Percentiles rank a stretch among this genome's conserved stretches.
These are phyloP conservation scores for Metschnikowia proteae DNA, from an alignment of 805 yeast genomes.

Conservation along the genomic window DNA sequence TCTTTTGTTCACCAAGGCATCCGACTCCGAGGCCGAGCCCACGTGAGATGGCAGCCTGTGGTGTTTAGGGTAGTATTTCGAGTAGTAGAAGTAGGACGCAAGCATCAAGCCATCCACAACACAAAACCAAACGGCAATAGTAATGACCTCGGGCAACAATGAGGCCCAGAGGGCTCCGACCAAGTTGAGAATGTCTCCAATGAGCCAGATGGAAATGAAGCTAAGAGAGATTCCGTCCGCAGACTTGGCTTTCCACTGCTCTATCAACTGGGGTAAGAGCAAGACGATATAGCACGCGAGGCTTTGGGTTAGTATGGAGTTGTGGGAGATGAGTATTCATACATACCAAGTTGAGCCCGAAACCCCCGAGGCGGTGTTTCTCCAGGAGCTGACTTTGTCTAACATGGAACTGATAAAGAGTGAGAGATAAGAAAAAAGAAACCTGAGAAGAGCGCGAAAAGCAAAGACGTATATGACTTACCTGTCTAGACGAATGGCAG, in stretches of 20 bases:
- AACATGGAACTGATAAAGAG: slow-evolving; percentile 5
- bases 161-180: slow-evolving; percentile 68
- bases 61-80: slow-evolving; percentile 40
- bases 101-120: slow-evolving; percentile 63
- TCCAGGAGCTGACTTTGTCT: slow-evolving; percentile 15
- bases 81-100: slow-evolving; percentile 55
- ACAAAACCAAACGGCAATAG: slow-evolving; percentile 74
- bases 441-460: slow-evolving; percentile 4
- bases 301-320: slow-evolving; percentile 22
- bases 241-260: slow-evolving; percentile 71
- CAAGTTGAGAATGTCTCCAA: slow-evolving; percentile 68
- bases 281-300: slow-evolving; percentile 79
- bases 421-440: slow-evolving; percentile 3
- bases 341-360: slow-evolving; percentile 62
- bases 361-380: slow-evolving; percentile 53
- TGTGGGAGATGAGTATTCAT: neutral
- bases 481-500: neutral
- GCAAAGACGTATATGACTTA: neutral
- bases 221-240: slow-evolving; percentile 75
- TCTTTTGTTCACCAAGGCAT: slow-evolving; percentile 36
- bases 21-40: slow-evolving; percentile 7
- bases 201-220: slow-evolving; percentile 64
- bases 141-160: slow-evolving; percentile 62
- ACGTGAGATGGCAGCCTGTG: slow-evolving; percentile 16
- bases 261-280: slow-evolving; percentile 71